Evolutionary conservation across 208 protist species (phyloP).

Genomic region (Trypanosoma cruzi): DNA sequence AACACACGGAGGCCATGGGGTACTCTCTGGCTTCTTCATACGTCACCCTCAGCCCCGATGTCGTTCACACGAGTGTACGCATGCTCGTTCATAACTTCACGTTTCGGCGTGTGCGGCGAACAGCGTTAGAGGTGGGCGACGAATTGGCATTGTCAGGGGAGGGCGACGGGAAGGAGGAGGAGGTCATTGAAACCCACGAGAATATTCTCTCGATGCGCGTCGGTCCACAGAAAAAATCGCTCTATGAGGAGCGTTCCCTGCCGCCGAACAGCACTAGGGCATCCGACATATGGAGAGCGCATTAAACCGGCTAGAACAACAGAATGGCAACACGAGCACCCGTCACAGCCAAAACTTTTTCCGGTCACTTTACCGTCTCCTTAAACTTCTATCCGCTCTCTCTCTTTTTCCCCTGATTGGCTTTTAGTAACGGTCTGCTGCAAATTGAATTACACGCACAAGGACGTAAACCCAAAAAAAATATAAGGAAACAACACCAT

Average conservation of each 20-base stretch:
- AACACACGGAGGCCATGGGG: slow-evolving; percentile 82
- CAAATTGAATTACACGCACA: too few relatives aligned
- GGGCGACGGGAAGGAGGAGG: slow-evolving; percentile 36
- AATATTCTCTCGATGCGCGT: slow-evolving; percentile 67
- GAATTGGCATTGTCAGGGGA: slow-evolving; percentile 12
- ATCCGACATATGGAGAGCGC: slow-evolving; percentile 16
- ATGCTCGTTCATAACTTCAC: slow-evolving; percentile 89
- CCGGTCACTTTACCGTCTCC: background rate
- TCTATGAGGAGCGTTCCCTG: slow-evolving; percentile 27
- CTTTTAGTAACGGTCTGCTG: too few relatives aligned
- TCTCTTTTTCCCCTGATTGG: too few relatives aligned
- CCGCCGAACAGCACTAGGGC: slow-evolving; percentile 32
- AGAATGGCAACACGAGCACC: background rate
- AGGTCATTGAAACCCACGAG: slow-evolving; percentile 65
- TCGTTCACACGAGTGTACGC: slow-evolving; percentile 86
- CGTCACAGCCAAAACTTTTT: background rate
- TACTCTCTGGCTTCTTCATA: slow-evolving; percentile 78
- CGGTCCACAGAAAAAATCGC: slow-evolving; percentile 55
- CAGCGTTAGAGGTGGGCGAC: slow-evolving; percentile 56
- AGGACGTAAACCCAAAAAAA: too few relatives aligned
- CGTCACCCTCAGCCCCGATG: slow-evolving; percentile 84
- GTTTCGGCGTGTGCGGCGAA: slow-evolving; percentile 63
- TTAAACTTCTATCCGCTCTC: background rate
- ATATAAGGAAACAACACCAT: too few relatives aligned
- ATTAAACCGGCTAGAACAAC: background rate